Percentiles rank a stretch among this genome's conserved stretches.
These are phyloP conservation scores for Achlya hypogyna DNA, from an alignment of 352 stramenopile species.

Conservation along the genomic window DNA sequence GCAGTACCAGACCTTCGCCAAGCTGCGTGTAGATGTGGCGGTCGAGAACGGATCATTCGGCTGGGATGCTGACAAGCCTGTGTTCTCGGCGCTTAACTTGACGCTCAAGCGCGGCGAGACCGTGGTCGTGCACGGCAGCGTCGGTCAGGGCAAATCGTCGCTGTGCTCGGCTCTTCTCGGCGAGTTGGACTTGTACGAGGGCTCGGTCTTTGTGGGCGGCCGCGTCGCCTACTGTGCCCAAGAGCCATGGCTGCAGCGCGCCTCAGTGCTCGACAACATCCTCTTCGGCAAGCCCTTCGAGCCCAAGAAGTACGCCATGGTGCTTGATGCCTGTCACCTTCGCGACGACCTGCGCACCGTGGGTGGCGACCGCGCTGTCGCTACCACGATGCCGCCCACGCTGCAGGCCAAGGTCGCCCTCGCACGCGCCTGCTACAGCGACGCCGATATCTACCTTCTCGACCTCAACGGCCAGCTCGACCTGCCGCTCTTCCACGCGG, in stretches of 20 bases:
- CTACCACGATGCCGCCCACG: constrained; percentile 54
- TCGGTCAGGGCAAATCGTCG: constrained; percentile 15
- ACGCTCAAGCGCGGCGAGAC: constrained; percentile 28
- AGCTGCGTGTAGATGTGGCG: constrained; percentile 20
- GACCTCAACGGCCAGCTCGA: constrained; percentile 33
- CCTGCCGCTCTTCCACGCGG: constrained; percentile 82
- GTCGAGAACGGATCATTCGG: constrained; percentile 26
- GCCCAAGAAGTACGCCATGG: constrained; percentile 29
- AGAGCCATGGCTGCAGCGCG: constrained; percentile 83
- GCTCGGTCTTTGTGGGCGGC: not conserved
- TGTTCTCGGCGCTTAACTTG: constrained; percentile 23
- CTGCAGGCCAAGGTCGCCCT: constrained; percentile 58
- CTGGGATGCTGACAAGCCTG: constrained; percentile 21
- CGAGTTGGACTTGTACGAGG: constrained; percentile 1
- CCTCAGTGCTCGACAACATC: constrained; percentile 42
- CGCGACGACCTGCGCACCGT: constrained; percentile 79
- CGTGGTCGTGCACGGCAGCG: constrained; percentile 47
- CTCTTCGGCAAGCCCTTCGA: constrained; percentile 44
- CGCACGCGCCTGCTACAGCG: constrained; percentile 40
- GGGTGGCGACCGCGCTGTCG: constrained; percentile 89
- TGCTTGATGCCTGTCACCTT: constrained; percentile 72
- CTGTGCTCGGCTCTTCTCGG: not conserved
- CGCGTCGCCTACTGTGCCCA: constrained; percentile 41
- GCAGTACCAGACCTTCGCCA: constrained; percentile 26
- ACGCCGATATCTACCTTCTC: constrained; percentile 21